Evolutionary conservation across 331 rosid genomes (phyloP).

Genomic region (Pyrus hybrid): DNA sequence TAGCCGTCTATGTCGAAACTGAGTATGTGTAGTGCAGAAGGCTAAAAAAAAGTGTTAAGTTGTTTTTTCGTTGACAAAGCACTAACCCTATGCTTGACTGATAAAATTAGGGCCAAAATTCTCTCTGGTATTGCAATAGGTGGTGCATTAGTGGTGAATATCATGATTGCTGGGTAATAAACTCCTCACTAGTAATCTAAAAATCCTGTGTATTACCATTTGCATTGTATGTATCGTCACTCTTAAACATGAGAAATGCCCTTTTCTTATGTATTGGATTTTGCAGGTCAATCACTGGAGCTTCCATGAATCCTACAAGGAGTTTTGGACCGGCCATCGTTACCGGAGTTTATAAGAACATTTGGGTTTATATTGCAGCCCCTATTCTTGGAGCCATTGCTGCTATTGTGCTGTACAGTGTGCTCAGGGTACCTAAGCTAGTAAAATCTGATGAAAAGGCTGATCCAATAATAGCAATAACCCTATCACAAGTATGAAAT

Average conservation of each 20-base stretch:
- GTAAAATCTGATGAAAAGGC: constrained; percentile 2
- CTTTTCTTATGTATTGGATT: background rate
- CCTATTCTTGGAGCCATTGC: constrained; percentile 36
- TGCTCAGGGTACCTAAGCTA: constrained; percentile 11
- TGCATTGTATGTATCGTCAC: background rate
- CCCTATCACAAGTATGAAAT: too few relatives aligned
- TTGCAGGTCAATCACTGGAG: constrained; percentile 41
- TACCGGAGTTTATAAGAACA: constrained; percentile 16
- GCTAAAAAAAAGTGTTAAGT: too few relatives aligned
- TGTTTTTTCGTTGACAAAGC: background rate
- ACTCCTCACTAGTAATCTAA: background rate
- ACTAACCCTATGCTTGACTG: background rate
- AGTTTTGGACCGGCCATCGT: constrained; percentile 44
- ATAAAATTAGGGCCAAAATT: constrained; percentile 22
- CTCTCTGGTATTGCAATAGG: constrained; percentile 43
- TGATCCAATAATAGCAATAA: too few relatives aligned
- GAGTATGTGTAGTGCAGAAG: too few relatives aligned
- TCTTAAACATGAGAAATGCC: background rate
- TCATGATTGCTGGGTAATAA: constrained; percentile 35
- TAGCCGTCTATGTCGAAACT: too few relatives aligned
- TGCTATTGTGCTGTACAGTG: constrained; percentile 22
- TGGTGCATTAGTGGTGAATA: constrained; percentile 28
- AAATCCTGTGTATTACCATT: background rate
- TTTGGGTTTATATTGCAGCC: constrained; percentile 35
- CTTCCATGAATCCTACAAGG: constrained; percentile 56